Base-by-base conservation (phyloP, 768 basidiomycete genomes). In the Boletus sensibilis region DNA sequence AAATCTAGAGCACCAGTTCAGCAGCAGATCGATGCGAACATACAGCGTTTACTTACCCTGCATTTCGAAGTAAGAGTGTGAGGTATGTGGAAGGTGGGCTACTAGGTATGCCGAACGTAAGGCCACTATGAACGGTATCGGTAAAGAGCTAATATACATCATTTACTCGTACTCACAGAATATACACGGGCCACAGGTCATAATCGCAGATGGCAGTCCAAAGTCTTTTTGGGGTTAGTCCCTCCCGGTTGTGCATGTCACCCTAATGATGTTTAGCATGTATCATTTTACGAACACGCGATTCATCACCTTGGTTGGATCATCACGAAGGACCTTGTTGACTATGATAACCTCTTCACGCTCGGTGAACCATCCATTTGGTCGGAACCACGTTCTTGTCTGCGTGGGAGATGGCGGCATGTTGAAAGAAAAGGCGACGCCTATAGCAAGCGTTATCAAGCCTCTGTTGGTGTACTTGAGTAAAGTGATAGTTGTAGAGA, bases 211-310 rank as follows among this genome's bases (percentile, higher is more conserved):
- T 50, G 0, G 83, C 81, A 8, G 68, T 71, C 79, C 82, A 86
- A 5, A 86, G 65, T 6, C 79, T 74, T 61, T 73, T 75, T 6
- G 76, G 35, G 0, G 79, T 75, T 14, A 88, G 62, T 0, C 80
- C 83, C 68, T 88, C 80, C 40, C 87, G 80, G 58, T 88, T 87
- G 69, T 86, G 85, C 87, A 88, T 86, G 55, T 85, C 83, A 14
- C 63, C 58, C 58, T 61, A 23, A 20, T 41, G 23, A 45, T 13
- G 21, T 31, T 46, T 27, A 60, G 34, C 8, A 53, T 12, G 10
- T 5, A 41, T n/a, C 8, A 11, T 23, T 29, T 11, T 13, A 31
- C 14, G 23, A 23, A 33, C 13, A 25, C 2, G 3, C 2, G 14
- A 20, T 12, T 40, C 1, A 6, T 44, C 10, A 76, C 81, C 72